Evolutionary conservation across 805 yeast genomes (phyloP), one percentile per base, ranked within the genome.

Genomic region (Hermanozyma aechmeae): DNA sequence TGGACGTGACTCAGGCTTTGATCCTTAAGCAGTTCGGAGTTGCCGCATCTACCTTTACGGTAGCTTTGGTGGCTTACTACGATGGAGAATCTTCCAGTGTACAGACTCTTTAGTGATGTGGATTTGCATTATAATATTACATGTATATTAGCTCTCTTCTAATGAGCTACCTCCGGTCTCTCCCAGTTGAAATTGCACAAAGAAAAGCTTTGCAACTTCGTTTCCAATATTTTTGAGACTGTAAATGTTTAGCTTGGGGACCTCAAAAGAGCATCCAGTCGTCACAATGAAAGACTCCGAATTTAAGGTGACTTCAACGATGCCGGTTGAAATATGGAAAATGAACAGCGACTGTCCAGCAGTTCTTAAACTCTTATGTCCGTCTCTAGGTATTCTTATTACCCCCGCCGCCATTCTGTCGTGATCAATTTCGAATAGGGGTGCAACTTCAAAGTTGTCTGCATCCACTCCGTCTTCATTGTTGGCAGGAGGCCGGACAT

Each of bases 11-110:
- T 48, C 93, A 92, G 61, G 93, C 96, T 15, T 71, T 92, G 42
- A 75, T 92, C 32, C 68, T 92, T 55, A 92, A 92, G 60, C 92
- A 84, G 44, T 93, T 92, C 56, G 99, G 99, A 48, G 74, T 93
- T 33, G 96, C 96, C 9, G 85, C 86, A 32, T 71, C 96, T 25
- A 86, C 83, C 51, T 92, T 89, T 61, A 84, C 77, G 56, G 93
- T 92, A 29, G 70, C 74, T 45, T 61, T 81, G 38, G 59, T 76
- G 43, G 96, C 92, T 13, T 83, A 70, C 55, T 89, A 81, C 51
- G 77, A 80, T 51, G 76, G 71, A 34, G 85, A 83, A 31, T 56
- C 38, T 24, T 37, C 52, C 11, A 13, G n/a, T n/a, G 22, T 20
- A 5, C 10, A n/a, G 22, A 8, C 4, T 5, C n/a, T 20, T n/a